Evolutionary conservation across 192 early-diverging fungal genomes (phyloP).

Genomic region (Coemansia sp.): DNA sequence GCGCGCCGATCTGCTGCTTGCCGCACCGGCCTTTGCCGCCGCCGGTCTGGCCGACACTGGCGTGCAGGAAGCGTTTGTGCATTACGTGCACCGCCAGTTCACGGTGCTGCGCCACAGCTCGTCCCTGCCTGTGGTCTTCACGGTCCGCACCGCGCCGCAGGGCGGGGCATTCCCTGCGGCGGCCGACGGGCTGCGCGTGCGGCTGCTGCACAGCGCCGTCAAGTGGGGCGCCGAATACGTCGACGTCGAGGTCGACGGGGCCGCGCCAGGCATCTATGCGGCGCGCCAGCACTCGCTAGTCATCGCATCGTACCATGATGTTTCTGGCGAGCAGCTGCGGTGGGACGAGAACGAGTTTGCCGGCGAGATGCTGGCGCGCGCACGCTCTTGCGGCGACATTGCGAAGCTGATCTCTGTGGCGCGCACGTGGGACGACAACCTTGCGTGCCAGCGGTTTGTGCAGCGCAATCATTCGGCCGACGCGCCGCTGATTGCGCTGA

Average conservation of each 20-base stretch:
- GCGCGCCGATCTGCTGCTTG: conserved; percentile 82
- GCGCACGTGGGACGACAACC: conserved; percentile 77
- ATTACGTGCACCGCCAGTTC: conserved; percentile 80
- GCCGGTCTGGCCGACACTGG: conserved; percentile 20
- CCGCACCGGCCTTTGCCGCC: conserved; percentile 43
- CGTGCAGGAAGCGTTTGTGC: conserved; percentile 42
- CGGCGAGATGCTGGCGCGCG: conserved; percentile 47
- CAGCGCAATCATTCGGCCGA: conserved; percentile 41
- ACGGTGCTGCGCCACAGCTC: conserved; percentile 68
- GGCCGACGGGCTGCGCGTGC: conserved; percentile 62
- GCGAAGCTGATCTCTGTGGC: conserved; percentile 92
- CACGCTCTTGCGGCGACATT: conserved; percentile 74
- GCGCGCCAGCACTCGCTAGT: conserved; percentile 63
- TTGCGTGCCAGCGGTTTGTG: conserved; percentile 75
- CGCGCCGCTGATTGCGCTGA: conserved; percentile 84
- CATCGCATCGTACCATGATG: conserved; percentile 92
- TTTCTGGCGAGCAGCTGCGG: conserved; percentile 53
- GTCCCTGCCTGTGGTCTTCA: conserved; percentile 86
- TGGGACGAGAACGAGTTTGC: conserved; percentile 46
- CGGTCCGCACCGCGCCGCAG: conserved; percentile 86
- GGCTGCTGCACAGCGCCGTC: conserved; percentile 67
- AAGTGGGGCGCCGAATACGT: conserved; percentile 94
- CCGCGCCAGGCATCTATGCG: conserved; percentile 13
- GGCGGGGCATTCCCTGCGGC: conserved; percentile 81
- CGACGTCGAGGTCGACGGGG: conserved; percentile 74